phyloP scores from a whole-genome alignment of 257 asterid species.

The Anisodus acutangulus region DNA sequence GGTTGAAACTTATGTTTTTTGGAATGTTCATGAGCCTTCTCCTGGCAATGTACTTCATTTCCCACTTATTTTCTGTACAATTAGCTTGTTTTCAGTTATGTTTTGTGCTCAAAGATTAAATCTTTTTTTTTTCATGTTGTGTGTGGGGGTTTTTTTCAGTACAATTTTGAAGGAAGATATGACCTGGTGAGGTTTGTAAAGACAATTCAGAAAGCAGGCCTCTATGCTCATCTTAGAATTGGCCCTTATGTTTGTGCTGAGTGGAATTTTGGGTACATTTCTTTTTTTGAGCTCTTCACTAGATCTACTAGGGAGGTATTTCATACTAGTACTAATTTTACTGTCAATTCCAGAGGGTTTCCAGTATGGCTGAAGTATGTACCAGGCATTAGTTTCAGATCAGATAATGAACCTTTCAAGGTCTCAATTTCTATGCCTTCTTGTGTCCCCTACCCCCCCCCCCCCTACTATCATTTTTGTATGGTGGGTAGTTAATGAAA shows the following conservation, averaged over 20 bases:
- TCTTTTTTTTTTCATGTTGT: not conserved
- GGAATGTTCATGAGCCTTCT: conserved; percentile 46
- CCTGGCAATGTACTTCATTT: conserved; percentile 39
- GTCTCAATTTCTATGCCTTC: conserved; percentile 23
- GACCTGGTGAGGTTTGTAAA: conserved; percentile 40
- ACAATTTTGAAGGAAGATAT: conserved; percentile 42
- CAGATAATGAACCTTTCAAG: conserved; percentile 45
- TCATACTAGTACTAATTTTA: not conserved
- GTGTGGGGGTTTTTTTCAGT: conserved; percentile 26
- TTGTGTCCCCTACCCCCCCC: not conserved
- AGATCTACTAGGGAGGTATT: not conserved
- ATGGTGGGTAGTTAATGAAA: not conserved
- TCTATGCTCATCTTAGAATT: conserved; percentile 42
- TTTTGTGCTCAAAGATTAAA: not conserved
- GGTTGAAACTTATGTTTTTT: conserved; percentile 42
- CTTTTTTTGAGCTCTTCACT: not conserved
- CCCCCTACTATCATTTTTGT: not conserved
- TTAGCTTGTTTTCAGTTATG: not conserved
- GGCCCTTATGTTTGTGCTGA: conserved; percentile 47
- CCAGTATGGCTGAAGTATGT: conserved; percentile 45
- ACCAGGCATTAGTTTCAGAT: conserved; percentile 43
- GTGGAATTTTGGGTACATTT: conserved; percentile 43
- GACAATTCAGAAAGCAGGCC: conserved; percentile 42
- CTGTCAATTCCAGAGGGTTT: conserved; percentile 37
- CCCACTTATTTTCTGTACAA: not conserved